Conservation (phyloP, 495 filamentous ascomycete genomes). For the Neurospora hispaniola region DNA sequence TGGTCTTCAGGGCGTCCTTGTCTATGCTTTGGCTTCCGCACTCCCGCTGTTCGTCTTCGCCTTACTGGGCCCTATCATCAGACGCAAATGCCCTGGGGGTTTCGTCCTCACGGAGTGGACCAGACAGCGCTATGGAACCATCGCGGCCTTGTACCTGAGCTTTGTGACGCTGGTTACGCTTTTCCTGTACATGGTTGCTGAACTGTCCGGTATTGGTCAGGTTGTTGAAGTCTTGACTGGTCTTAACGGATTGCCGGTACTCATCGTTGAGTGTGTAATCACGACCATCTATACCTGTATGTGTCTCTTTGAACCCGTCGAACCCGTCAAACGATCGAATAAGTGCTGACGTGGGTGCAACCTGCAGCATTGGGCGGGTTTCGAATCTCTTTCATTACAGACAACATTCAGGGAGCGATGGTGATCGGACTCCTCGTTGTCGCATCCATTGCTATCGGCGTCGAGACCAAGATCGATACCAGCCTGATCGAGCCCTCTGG, state of each 20-base stretch:
- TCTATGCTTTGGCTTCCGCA: constrained; percentile 58
- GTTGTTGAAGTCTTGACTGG: constrained; percentile 62
- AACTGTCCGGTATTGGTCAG: constrained; percentile 63
- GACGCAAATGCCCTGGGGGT: constrained; percentile 61
- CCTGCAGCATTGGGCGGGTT: constrained; percentile 59
- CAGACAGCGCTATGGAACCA: constrained; percentile 54
- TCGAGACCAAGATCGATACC: constrained; percentile 57
- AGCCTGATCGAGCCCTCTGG: constrained; percentile 51
- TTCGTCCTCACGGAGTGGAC: constrained; percentile 78
- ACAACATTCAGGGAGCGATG: constrained; percentile 68
- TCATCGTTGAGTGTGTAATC: constrained; percentile 61
- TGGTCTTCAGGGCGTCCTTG: constrained; percentile 61
- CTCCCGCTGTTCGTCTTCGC: constrained; percentile 60
- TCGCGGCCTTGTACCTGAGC: constrained; percentile 57
- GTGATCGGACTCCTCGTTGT: constrained; percentile 57
- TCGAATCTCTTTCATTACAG: constrained; percentile 66
- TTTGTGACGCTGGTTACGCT: constrained; percentile 64
- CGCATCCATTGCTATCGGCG: constrained; percentile 60
- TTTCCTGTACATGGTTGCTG: constrained; percentile 74
- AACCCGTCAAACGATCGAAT: neutral
- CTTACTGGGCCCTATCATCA: constrained; percentile 57
- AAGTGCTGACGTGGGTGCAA: constrained; percentile 8
- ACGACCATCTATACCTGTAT: constrained; percentile 71
- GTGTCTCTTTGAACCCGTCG: constrained; percentile 9
- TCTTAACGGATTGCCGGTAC: constrained; percentile 56